Base-by-base conservation (phyloP, 169 alveolate species). In the Plasmodium billcollinsi region DNA sequence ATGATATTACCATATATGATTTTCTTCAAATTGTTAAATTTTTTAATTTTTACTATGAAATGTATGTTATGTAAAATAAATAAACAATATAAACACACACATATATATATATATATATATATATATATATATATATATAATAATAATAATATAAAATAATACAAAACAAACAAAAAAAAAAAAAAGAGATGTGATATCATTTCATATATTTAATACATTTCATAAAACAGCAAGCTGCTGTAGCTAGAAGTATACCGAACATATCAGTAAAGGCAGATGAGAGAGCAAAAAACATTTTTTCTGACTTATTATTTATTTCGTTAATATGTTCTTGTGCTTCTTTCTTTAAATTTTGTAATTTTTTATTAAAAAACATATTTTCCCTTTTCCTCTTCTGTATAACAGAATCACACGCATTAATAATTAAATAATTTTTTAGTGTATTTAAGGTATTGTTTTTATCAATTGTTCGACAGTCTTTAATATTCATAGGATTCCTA, bases 181-280 rank as follows among this genome's bases (percentile, higher is more conserved):
- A 4, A 12, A 18, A 5, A 61, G 11, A 65, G 11, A 11, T 26
- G 39, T 9, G 26, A 29, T 12, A 8, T 9, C 9, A 39, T 39
- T 39, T 39, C 2, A 39, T 43, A 69, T 67, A 80, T 49, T 72
- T 80, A 49, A 80, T 15, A 70, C 69, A 54, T 58, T 69, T 80
- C 11, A 80, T 18, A 39, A 80, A 73, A 59, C 33, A 26, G 33
- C 62, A 14, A 18, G 85, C 45, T 15, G 85, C 29, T 33, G 90
- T 33, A 18, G 90, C 90, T 26, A 80, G 54, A 12, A 80, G 47
- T 45, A 80, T 80, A 33, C 90, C 83, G 58, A 43, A 80, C 56
- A 69, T 58, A 72, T 80, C 90, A 2, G 90, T 80, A 80, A 80
- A 80, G 7, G 90, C 54, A 69, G 90, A 80, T 69, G 90, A 69